Evolutionary conservation across 139 green algal species (phyloP).

Genomic region (Ettlia oleoabundans): DNA sequence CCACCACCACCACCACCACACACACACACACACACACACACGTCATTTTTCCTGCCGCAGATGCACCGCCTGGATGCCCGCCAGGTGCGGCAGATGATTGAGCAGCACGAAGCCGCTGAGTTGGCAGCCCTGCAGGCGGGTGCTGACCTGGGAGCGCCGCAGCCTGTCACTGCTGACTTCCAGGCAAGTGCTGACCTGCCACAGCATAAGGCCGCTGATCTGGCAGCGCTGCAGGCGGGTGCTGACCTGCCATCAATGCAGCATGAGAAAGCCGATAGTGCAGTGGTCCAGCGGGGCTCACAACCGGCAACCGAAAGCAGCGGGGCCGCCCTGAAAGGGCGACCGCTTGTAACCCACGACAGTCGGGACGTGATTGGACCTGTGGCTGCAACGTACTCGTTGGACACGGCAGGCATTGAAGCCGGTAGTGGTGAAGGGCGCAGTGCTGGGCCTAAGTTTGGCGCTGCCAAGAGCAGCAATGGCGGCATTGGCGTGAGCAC

Average conservation of each 20-base stretch:
- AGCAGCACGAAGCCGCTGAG: neutral
- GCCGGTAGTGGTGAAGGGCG: too few species aligned
- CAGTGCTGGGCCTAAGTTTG: too few species aligned
- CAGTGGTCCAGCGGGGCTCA: too few species aligned
- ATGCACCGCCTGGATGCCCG: neutral
- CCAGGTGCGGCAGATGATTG: neutral
- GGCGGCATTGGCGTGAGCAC: neutral
- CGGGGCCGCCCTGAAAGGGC: too few species aligned
- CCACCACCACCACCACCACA: neutral
- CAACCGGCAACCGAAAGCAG: too few species aligned
- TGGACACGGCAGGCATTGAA: too few species aligned
- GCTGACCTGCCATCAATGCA: too few species aligned
- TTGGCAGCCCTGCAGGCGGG: neutral
- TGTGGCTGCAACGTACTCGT: too few species aligned
- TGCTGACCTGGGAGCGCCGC: neutral
- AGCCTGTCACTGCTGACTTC: neutral
- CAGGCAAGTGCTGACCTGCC: neutral
- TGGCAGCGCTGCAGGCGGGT: neutral
- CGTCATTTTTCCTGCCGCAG: neutral
- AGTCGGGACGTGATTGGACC: too few species aligned
- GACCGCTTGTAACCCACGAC: too few species aligned
- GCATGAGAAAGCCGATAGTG: too few species aligned
- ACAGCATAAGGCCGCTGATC: neutral
- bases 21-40: neutral
- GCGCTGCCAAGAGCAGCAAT: too few species aligned